A percentile compares a stretch with the other conserved stretches of the same genome.
These are phyloP conservation scores for Coccinonectria pachysandricola DNA, from an alignment of 2,329 filamentous ascomycete species.

Conservation along the genomic window DNA sequence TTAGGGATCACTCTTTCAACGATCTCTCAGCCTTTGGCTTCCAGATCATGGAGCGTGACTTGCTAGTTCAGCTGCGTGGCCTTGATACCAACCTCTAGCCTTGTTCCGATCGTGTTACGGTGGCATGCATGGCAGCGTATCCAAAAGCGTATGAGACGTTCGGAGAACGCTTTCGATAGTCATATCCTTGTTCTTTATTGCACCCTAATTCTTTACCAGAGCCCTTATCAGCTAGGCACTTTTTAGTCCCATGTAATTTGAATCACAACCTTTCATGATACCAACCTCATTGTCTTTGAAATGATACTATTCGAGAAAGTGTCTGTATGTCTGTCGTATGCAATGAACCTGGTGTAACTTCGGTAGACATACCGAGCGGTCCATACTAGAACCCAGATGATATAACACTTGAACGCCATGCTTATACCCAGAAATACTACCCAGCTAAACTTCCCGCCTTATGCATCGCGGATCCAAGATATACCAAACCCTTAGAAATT, in stretches of 20 bases:
- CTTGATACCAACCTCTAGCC: conserved; percentile 15
- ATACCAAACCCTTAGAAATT: no score
- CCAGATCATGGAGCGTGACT: conserved; percentile 6
- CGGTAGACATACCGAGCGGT: no score
- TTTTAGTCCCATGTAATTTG: conserved; percentile 39
- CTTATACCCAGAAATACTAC: conserved; percentile 10
- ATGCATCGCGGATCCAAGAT: conserved; percentile 3
- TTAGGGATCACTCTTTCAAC: conserved; percentile 18
- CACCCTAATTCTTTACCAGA: conserved; percentile 24
- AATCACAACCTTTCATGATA: conserved; percentile 34
- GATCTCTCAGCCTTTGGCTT: conserved; percentile 20
- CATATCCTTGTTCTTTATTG: conserved; percentile 27
- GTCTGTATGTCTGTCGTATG: conserved; percentile 2
- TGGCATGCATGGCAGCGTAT: no score
- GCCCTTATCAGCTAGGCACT: conserved; percentile 25
- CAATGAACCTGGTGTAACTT: background rate
- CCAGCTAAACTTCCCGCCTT: conserved; percentile 1
- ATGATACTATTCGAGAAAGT: no score
- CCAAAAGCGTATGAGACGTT: conserved; percentile 17
- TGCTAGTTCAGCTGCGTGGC: conserved; percentile 12
- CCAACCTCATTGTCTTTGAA: conserved; percentile 23
- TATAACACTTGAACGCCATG: conserved; percentile 15
- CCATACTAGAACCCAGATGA: no score
- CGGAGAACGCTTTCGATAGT: conserved; percentile 25
- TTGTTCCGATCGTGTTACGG: no score